Percentiles rank a stretch among this genome's conserved stretches.
phyloP scores from a whole-genome alignment of 371 early-diverging fungal species.

The Nosema muscidifuracis region DNA sequence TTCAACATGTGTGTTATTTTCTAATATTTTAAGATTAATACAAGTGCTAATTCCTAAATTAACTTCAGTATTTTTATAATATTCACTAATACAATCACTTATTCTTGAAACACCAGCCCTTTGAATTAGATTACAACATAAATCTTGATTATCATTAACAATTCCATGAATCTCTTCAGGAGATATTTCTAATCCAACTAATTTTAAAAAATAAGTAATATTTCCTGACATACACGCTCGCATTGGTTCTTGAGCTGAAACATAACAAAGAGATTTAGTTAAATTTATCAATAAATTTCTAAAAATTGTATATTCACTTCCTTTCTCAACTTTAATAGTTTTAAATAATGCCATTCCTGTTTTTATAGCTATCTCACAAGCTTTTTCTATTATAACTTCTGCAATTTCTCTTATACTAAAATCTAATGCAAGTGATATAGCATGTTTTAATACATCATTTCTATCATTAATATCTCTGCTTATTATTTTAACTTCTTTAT shows the following conservation, averaged over 20 bases:
- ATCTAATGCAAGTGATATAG: conserved; percentile 51
- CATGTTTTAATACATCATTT: conserved; percentile 36
- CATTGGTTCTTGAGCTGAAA: conserved; percentile 58
- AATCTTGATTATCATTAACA: conserved; percentile 51
- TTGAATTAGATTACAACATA: conserved; percentile 56
- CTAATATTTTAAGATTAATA: conserved; percentile 45
- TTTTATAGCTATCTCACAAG: conserved; percentile 36
- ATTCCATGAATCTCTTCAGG: conserved; percentile 45
- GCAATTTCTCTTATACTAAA: conserved; percentile 51
- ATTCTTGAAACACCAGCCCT: conserved; percentile 42
- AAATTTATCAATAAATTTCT: conserved; percentile 51
- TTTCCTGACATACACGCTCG: conserved; percentile 58
- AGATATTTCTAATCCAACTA: conserved; percentile 51
- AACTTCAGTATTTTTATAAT: conserved; percentile 12
- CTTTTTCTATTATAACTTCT: conserved; percentile 22
- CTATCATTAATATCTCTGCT: neutral
- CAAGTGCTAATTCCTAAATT: conserved; percentile 4
- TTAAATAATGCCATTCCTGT: conserved; percentile 35
- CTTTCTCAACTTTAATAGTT: conserved; percentile 21
- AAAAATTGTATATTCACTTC: conserved; percentile 25
- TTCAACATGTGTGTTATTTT: conserved; percentile 46
- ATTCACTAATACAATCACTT: conserved; percentile 13
- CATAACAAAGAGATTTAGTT: conserved; percentile 33
- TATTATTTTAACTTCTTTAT: neutral
- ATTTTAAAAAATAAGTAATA: conserved; percentile 60